These are phyloP conservation scores for Hypoxylon sp. DNA, from an alignment of 2,329 filamentous ascomycete genomes.

Conservation along the genomic window DNA sequence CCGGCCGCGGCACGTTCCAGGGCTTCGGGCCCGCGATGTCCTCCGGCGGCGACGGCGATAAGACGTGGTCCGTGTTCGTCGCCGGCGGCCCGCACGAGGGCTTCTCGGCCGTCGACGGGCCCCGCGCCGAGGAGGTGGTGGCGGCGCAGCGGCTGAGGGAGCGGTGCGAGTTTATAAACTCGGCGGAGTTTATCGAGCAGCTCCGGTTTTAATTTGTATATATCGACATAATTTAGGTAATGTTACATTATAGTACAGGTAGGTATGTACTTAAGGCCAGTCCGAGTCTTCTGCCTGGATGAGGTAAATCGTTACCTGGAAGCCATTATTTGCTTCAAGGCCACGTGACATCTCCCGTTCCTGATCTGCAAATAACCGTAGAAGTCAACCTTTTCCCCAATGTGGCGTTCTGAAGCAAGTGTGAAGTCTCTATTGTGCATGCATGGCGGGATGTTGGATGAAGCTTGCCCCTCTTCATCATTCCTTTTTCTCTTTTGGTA, in stretches of 20 bases:
- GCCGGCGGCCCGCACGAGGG: constrained; percentile 56
- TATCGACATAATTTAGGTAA: too few species aligned
- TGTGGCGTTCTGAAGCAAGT: too few species aligned
- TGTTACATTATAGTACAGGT: too few species aligned
- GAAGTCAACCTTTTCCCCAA: too few species aligned
- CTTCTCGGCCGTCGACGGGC: constrained; percentile 50
- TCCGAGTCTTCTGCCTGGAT: too few species aligned
- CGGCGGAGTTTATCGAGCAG: constrained; percentile 52
- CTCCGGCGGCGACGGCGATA: constrained; percentile 10
- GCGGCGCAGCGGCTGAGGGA: constrained; percentile 53
- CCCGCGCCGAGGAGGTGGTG: constrained; percentile 47
- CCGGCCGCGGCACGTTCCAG: constrained; percentile 49
- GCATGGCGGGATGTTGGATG: background rate
- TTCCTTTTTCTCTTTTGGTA: background rate
- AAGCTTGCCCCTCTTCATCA: background rate
- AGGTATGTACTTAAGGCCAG: too few species aligned
- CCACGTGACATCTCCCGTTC: too few species aligned
- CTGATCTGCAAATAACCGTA: too few species aligned
- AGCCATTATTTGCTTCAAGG: too few species aligned
- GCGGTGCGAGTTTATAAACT: constrained; percentile 57
- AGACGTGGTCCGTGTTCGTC: constrained; percentile 49
- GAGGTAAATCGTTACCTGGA: too few species aligned
- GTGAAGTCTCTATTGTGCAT: too few species aligned
- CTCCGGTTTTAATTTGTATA: constrained; percentile 41
- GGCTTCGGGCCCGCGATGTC: constrained; percentile 52